A percentile compares a stretch with the other conserved stretches of the same genome.
phyloP scores from a whole-genome alignment of 2,329 filamentous ascomycete genomes.

The Capronia coronata region DNA sequence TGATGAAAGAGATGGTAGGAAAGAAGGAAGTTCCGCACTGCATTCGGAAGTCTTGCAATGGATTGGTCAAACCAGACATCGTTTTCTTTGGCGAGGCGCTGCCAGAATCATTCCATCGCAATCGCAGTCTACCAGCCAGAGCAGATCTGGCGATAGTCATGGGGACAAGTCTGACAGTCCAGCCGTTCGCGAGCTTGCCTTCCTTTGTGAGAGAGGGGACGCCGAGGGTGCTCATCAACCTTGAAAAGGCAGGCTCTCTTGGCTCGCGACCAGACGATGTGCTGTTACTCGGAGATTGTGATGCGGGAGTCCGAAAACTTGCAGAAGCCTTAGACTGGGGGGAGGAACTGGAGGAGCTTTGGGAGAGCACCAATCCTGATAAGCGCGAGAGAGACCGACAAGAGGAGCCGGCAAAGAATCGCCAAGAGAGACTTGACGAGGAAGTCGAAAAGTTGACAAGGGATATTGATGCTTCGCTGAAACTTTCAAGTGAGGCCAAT shows the following conservation, averaged over 20 bases:
- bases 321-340: slow-evolving; percentile 78
- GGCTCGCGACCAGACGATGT: slow-evolving; percentile 79
- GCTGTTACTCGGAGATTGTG: slow-evolving; percentile 72
- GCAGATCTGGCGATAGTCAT: slow-evolving; percentile 78
- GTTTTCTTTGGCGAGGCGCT: slow-evolving; percentile 84
- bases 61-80: slow-evolving; percentile 87
- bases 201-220: slow-evolving; percentile 53
- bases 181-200: slow-evolving; percentile 81
- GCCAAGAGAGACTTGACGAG: slow-evolving; percentile 52
- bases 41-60: slow-evolving; percentile 54
- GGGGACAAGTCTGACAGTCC: slow-evolving; percentile 80
- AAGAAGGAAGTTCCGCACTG: slow-evolving; percentile 67
- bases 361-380: slow-evolving; percentile 61
- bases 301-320: slow-evolving; percentile 69
- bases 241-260: slow-evolving; percentile 71
- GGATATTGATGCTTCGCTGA: slow-evolving; percentile 52
- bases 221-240: slow-evolving; percentile 81
- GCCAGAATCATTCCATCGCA: slow-evolving; percentile 59
- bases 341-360: slow-evolving; percentile 71
- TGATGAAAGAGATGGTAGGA: slow-evolving; percentile 65
- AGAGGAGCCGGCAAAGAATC: slow-evolving; percentile 37
- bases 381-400: slow-evolving; percentile 46
- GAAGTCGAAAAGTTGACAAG: slow-evolving; percentile 54
- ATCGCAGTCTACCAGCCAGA: slow-evolving; percentile 48
- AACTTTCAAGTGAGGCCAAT: slow-evolving; percentile 36